Conservation (phyloP, 2,329 filamentous ascomycete genomes). For the Plectosphaerella plurivora region DNA sequence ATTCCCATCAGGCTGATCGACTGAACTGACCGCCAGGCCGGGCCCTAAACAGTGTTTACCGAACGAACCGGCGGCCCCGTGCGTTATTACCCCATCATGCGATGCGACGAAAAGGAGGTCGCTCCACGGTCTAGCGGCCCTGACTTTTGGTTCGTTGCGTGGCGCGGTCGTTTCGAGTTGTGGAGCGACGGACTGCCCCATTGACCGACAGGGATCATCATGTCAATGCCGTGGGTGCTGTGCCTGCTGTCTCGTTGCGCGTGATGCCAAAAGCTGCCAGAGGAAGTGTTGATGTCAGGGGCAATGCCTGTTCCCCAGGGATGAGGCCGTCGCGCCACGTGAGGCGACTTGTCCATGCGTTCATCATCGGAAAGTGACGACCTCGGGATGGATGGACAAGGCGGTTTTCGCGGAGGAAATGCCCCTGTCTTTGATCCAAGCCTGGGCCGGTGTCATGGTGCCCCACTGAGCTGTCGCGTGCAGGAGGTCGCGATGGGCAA, state of each 20-base stretch:
- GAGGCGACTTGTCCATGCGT: too few species aligned
- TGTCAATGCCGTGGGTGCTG: background rate
- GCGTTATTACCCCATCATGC: background rate
- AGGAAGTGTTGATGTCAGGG: too few species aligned
- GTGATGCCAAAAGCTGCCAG: too few species aligned
- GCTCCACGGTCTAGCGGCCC: background rate
- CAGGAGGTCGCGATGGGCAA: too few species aligned
- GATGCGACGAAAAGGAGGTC: background rate
- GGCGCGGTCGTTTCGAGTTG: background rate
- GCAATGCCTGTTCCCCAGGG: too few species aligned
- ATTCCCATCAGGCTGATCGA: slow-evolving; percentile 12
- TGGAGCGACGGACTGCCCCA: background rate
- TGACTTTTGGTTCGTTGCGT: background rate
- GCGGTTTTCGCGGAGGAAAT: too few species aligned
- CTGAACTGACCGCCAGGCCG: background rate
- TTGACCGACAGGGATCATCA: background rate
- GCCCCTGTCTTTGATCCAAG: too few species aligned
- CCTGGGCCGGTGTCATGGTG: too few species aligned
- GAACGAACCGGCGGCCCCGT: background rate
- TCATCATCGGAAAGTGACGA: too few species aligned
- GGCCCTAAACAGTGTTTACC: background rate
- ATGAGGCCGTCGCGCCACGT: too few species aligned
- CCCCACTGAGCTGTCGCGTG: too few species aligned
- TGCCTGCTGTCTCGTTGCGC: background rate
- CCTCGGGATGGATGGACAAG: too few species aligned